These are phyloP conservation scores for Dichomitus squalens DNA, from an alignment of 1,284 basidiomycete genomes.

Conservation along the genomic window DNA sequence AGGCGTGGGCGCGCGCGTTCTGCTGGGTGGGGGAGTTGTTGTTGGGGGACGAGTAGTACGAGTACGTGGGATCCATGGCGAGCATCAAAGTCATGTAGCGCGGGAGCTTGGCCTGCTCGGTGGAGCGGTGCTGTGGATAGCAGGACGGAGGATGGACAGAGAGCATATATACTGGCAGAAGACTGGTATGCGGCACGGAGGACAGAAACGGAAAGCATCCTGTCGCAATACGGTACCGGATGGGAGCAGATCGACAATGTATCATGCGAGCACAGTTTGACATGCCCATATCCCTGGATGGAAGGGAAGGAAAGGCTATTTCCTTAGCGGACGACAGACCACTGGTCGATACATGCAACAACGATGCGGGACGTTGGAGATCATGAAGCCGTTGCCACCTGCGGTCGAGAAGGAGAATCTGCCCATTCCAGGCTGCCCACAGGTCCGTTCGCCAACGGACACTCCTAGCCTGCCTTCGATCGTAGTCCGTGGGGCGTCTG, in stretches of 20 bases:
- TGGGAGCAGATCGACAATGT: slow-evolving; percentile 27
- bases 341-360: slow-evolving; percentile 4
- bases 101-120: no score
- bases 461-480: slow-evolving; percentile 14
- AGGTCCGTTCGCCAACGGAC: not conserved
- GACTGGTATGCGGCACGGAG: slow-evolving; percentile 1
- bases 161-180: not conserved
- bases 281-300: slow-evolving; percentile 15
- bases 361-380: slow-evolving; percentile 14
- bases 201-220: slow-evolving; percentile 13
- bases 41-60: slow-evolving; percentile 18
- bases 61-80: slow-evolving; percentile 22
- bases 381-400: slow-evolving; percentile 6
- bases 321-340: slow-evolving; percentile 4
- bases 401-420: slow-evolving; percentile 5
- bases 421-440: slow-evolving; percentile 4
- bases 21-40: slow-evolving; percentile 10
- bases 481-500: slow-evolving; percentile 14
- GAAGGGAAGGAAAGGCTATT: slow-evolving; percentile 10
- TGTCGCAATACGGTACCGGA: slow-evolving; percentile 23
- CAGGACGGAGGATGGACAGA: slow-evolving; percentile 16
- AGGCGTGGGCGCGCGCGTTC: slow-evolving; percentile 9
- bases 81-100: slow-evolving; percentile 8
- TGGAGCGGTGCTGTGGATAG: no score
- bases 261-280: slow-evolving; percentile 19